Conservation (phyloP, 2,329 filamentous ascomycete genomes). For the Curvularia eragrostidis region DNA sequence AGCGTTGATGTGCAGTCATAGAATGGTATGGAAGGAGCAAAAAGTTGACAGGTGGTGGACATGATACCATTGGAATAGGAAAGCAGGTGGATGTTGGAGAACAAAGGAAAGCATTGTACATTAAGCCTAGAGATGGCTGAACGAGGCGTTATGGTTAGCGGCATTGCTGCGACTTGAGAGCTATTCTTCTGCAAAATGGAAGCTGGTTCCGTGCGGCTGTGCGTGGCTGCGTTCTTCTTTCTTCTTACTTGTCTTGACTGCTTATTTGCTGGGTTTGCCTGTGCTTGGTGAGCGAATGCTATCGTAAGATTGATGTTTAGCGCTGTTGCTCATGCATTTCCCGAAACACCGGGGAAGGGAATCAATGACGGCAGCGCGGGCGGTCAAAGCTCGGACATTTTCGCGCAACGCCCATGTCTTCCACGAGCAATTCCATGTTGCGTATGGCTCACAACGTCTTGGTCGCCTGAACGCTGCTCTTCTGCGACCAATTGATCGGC, state of each 20-base stretch:
- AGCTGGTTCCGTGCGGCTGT: slow-evolving; percentile 14
- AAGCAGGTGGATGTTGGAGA: slow-evolving; percentile 6
- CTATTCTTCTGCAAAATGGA: slow-evolving; percentile 12
- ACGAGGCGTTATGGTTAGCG: slow-evolving; percentile 19
- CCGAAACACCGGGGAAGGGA: background rate
- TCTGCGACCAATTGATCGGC: slow-evolving; percentile 33
- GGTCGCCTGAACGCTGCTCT: slow-evolving; percentile 11
- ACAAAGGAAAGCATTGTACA: slow-evolving; percentile 32
- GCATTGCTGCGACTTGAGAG: slow-evolving; percentile 10
- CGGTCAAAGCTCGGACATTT: slow-evolving; percentile 20
- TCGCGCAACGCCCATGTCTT: slow-evolving; percentile 1
- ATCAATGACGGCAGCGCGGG: slow-evolving; percentile 20
- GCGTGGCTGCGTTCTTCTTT: slow-evolving; percentile 15
- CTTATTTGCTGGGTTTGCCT: background rate
- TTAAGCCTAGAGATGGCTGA: slow-evolving; percentile 31
- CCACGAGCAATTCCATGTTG: slow-evolving; percentile 1
- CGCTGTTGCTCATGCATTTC: background rate
- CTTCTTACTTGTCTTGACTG: background rate
- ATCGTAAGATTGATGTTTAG: slow-evolving; percentile 1
- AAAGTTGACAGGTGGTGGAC: slow-evolving; percentile 5
- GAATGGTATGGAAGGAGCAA: slow-evolving; percentile 1
- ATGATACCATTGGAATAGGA: slow-evolving; percentile 26
- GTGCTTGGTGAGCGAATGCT: background rate
- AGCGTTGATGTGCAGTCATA: slow-evolving; percentile 33
- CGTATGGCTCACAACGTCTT: slow-evolving; percentile 5